Evolutionary conservation across 2,329 filamentous ascomycete species (phyloP).

Genomic region (Ophiostoma montium): DNA sequence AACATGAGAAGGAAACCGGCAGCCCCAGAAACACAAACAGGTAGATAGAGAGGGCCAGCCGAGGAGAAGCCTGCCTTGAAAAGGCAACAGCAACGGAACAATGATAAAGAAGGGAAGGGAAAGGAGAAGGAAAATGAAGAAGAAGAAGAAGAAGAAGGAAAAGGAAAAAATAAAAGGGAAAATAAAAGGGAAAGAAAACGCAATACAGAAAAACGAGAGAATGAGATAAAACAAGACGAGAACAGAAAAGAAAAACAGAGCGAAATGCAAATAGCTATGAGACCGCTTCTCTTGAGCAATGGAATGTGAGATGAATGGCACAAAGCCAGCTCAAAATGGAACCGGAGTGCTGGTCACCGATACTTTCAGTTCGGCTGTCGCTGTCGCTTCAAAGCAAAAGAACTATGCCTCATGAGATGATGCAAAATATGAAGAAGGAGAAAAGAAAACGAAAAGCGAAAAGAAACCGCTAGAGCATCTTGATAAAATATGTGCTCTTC

Average conservation of each 20-base stretch:
- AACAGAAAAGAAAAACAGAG: too few species aligned
- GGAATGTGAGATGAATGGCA: too few species aligned
- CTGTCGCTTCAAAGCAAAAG: neutral
- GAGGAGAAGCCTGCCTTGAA: constrained; percentile 1
- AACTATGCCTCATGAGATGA: neutral
- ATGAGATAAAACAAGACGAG: too few species aligned
- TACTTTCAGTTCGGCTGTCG: too few species aligned
- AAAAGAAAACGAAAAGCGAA: neutral
- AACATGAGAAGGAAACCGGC: neutral
- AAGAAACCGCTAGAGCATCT: neutral
- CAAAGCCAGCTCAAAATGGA: too few species aligned
- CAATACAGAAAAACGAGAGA: neutral
- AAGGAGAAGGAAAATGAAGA: neutral
- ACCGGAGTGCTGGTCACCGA: too few species aligned
- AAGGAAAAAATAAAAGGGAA: neutral
- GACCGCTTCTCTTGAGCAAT: too few species aligned
- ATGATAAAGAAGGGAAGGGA: neutral
- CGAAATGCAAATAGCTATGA: too few species aligned
- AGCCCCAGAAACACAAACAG: neutral
- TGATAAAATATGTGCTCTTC: constrained; percentile 5
- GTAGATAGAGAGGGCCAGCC: constrained; percentile 3
- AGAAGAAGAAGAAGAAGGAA: neutral
- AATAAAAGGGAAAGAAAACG: neutral
- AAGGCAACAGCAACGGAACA: neutral
- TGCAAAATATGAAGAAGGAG: neutral